A percentile compares a stretch with the other conserved stretches of the same genome.
Conservation (phyloP, 2,329 filamentous ascomycete species). For the Ilyonectria sp. region DNA sequence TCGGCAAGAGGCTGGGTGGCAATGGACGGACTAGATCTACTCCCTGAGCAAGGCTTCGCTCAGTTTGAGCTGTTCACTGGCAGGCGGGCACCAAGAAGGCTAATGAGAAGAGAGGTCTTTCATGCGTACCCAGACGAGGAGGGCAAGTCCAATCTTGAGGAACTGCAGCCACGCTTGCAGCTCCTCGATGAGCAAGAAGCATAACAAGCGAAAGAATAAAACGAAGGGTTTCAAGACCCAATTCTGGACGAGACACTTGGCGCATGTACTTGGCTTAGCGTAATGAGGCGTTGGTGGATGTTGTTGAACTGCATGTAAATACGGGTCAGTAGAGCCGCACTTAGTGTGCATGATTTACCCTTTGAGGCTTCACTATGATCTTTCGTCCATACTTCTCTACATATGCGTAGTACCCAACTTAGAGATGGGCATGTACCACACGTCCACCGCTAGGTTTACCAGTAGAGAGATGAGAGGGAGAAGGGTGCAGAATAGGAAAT, state of each 20-base stretch:
- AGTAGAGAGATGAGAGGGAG: no score
- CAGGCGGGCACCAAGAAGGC: slow-evolving; percentile 62
- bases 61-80: slow-evolving; percentile 88
- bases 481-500: no score
- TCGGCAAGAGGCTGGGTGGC: slow-evolving; percentile 79
- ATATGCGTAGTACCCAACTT: no score
- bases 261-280: slow-evolving; percentile 2
- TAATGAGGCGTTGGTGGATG: slow-evolving; percentile 18
- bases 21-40: slow-evolving; percentile 81
- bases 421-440: no score
- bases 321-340: not conserved
- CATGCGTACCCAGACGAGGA: slow-evolving; percentile 61
- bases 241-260: slow-evolving; percentile 11
- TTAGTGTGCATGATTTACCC: not conserved
- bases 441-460: no score
- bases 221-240: not conserved
- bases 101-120: slow-evolving; percentile 79
- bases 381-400: no score
- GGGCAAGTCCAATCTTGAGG: slow-evolving; percentile 56
- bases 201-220: slow-evolving; percentile 26
- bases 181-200: slow-evolving; percentile 48
- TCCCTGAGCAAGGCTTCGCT: slow-evolving; percentile 85
- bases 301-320: slow-evolving; percentile 10
- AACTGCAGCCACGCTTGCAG: slow-evolving; percentile 54
- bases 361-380: not conserved